These are phyloP conservation scores for Dendrocalamus sinicus DNA, from an alignment of 176 grass and related monocot species.

Conservation along the genomic window DNA sequence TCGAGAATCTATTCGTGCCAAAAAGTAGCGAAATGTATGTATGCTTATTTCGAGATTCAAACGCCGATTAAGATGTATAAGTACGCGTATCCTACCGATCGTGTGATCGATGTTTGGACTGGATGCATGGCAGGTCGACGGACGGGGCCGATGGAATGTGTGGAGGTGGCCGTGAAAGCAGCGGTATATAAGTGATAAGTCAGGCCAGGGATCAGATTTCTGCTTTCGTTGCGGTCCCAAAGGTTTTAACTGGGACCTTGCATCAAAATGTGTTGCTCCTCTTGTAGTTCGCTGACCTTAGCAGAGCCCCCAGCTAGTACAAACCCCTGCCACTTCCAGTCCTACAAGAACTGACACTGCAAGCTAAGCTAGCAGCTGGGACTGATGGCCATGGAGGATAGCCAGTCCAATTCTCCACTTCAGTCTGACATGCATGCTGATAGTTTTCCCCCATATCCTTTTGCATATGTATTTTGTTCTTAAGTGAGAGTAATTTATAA, in stretches of 20 bases:
- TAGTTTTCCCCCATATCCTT: neutral
- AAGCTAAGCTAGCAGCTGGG: neutral
- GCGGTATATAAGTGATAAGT: neutral
- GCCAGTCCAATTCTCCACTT: neutral
- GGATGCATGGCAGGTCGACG: neutral
- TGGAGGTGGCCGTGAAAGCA: neutral
- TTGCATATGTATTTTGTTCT: too few species aligned
- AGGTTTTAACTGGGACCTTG: conserved; percentile 47
- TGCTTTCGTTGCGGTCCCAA: conserved; percentile 49
- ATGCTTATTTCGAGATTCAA: too few species aligned
- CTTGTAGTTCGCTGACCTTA: conserved; percentile 33
- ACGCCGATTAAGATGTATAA: neutral
- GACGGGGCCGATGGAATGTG: neutral
- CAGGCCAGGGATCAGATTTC: conserved; percentile 35
- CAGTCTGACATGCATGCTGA: neutral
- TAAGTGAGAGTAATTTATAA: too few species aligned
- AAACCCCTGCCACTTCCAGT: neutral
- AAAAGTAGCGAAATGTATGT: too few species aligned
- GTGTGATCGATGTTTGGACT: neutral
- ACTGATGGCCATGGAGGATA: neutral
- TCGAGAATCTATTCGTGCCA: too few species aligned
- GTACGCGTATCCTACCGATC: too few species aligned
- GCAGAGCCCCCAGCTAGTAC: neutral
- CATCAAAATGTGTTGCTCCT: conserved; percentile 50
- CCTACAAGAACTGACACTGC: conserved; percentile 37